Percentiles rank a stretch among this genome's conserved stretches.
These are phyloP conservation scores for Chytriomyces sp. DNA, from an alignment of 192 early-diverging fungal genomes.

Conservation along the genomic window DNA sequence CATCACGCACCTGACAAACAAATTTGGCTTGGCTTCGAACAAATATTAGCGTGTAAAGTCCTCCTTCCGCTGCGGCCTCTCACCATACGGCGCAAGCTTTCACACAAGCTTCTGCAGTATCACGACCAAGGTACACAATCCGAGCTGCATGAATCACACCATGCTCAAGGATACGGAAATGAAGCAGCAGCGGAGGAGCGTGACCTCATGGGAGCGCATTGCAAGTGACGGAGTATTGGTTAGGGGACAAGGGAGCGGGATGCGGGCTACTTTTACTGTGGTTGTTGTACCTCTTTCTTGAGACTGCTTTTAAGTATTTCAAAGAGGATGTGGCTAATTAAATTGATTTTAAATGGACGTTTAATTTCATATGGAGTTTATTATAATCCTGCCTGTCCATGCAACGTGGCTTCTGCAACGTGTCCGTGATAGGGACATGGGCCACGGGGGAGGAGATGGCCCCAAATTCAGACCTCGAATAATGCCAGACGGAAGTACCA, in stretches of 20 bases:
- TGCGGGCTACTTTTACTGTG: constrained; percentile 65
- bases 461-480: too few relatives aligned
- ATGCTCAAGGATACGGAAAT: constrained; percentile 60
- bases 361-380: too few relatives aligned
- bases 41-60: too few relatives aligned
- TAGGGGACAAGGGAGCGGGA: constrained; percentile 20
- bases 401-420: too few relatives aligned
- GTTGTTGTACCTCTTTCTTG: constrained; percentile 93
- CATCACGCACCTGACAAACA: constrained; percentile 64
- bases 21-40: too few relatives aligned
- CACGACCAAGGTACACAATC: constrained; percentile 30
- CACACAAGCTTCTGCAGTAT: constrained; percentile 84
- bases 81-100: constrained; percentile 49
- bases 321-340: constrained; percentile 51
- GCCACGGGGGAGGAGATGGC: too few relatives aligned
- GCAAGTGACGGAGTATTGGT: constrained; percentile 5
- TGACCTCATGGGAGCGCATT: constrained; percentile 53
- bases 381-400: too few relatives aligned
- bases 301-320: constrained; percentile 74
- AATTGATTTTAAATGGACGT: background rate
- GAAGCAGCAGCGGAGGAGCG: constrained; percentile 63
- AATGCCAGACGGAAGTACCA: background rate
- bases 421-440: too few relatives aligned
- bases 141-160: constrained; percentile 71
- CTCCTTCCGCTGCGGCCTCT: constrained; percentile 80